A percentile compares a stretch with the other conserved stretches of the same genome.
Conservation (phyloP, 1,139 yeast species). For the Yarrowia galli region DNA sequence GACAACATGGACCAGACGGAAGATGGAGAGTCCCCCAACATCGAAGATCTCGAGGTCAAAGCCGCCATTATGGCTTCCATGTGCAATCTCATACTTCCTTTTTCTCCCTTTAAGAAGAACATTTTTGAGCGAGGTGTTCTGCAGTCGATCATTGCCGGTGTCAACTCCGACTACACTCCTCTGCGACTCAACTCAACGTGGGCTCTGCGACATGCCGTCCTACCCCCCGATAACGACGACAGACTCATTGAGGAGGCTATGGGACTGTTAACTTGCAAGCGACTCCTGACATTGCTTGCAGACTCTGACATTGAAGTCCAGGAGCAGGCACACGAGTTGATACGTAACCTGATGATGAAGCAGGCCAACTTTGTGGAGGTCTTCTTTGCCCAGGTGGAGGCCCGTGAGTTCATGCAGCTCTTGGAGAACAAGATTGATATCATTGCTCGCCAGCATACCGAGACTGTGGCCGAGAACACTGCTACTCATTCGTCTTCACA, state of each 20-base stretch:
- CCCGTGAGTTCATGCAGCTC: constrained; percentile 46
- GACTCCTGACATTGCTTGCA: constrained; percentile 60
- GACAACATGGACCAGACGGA: constrained; percentile 39
- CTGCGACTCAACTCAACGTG: constrained; percentile 60
- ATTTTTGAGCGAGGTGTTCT: constrained; percentile 65
- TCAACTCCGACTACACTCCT: constrained; percentile 49
- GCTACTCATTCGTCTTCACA: constrained; percentile 36
- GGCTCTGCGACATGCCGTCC: constrained; percentile 64
- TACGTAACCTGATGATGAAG: constrained; percentile 78
- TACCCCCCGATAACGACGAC: constrained; percentile 53
- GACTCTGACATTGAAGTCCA: constrained; percentile 62
- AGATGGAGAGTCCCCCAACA: constrained; percentile 30
- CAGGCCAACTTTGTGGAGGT: constrained; percentile 60
- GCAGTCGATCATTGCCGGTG: constrained; percentile 55
- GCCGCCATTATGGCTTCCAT: constrained; percentile 71
- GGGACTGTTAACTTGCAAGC: constrained; percentile 59
- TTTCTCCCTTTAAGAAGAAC: constrained; percentile 70
- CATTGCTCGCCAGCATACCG: constrained; percentile 41
- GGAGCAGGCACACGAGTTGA: constrained; percentile 72
- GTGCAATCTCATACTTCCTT: constrained; percentile 81
- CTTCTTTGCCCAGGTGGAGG: constrained; percentile 53
- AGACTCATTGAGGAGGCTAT: constrained; percentile 49
- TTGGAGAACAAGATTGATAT: constrained; percentile 44
- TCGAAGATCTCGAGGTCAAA: constrained; percentile 57
- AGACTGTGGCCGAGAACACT: constrained; percentile 35